A percentile compares a stretch with the other conserved stretches of the same genome.
Conservation (phyloP, 192 early-diverging fungal species). For the Backusella morwellensis region DNA sequence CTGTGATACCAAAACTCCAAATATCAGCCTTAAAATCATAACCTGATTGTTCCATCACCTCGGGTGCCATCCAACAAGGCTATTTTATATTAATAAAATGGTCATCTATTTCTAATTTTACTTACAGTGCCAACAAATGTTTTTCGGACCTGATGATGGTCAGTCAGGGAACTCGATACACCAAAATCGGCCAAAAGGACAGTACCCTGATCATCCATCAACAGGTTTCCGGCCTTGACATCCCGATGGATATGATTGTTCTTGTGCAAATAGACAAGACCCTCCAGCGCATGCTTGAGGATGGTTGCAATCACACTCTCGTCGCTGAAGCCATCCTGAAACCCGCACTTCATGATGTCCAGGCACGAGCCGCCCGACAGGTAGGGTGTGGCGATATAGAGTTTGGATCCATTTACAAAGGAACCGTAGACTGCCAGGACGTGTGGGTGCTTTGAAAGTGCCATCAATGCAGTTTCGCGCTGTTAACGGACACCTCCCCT, state of each 20-base stretch:
- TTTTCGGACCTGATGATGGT: conserved; percentile 60
- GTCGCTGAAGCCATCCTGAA: conserved; percentile 78
- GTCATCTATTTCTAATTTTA: neutral
- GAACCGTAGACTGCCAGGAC: conserved; percentile 79
- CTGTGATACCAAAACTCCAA: conserved; percentile 90
- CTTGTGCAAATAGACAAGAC: conserved; percentile 64
- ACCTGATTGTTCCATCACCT: conserved; percentile 86
- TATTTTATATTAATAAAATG: neutral
- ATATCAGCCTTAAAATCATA: conserved; percentile 91
- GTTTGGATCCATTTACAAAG: conserved; percentile 75
- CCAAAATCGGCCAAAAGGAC: conserved; percentile 69
- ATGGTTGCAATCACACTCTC: conserved; percentile 77
- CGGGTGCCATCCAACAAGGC: conserved; percentile 38
- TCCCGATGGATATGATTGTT: conserved; percentile 69
- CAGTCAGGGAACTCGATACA: conserved; percentile 62
- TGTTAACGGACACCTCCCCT: too few species aligned
- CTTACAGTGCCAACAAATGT: conserved; percentile 69
- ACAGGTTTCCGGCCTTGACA: conserved; percentile 67
- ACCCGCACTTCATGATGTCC: conserved; percentile 84
- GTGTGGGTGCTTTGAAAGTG: conserved; percentile 81
- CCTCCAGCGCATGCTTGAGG: conserved; percentile 70
- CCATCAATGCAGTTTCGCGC: conserved; percentile 81
- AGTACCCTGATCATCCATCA: conserved; percentile 62
- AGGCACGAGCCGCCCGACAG: conserved; percentile 76
- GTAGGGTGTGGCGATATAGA: conserved; percentile 84